These are phyloP conservation scores for Scedosporium aurantiacum DNA, from an alignment of 2,329 filamentous ascomycete genomes.

Conservation along the genomic window DNA sequence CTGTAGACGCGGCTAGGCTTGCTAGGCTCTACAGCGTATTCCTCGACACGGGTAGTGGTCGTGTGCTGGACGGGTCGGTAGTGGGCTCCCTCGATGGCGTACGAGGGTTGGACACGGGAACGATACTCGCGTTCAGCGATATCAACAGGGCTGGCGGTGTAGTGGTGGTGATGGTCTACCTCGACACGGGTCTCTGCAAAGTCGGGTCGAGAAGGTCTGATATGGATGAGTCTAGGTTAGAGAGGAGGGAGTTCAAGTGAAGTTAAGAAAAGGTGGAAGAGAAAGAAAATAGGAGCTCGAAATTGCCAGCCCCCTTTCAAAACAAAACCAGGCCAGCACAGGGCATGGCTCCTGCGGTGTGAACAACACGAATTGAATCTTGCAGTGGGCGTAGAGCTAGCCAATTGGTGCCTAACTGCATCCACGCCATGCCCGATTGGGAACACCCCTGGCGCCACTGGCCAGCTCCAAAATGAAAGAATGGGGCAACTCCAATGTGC, in stretches of 20 bases:
- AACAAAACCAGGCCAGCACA: not conserved
- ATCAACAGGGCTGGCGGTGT: constrained; percentile 44
- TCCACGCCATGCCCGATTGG: constrained; percentile 4
- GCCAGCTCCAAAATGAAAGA: not conserved
- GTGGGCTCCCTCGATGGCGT: constrained; percentile 24
- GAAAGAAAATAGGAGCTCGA: not conserved
- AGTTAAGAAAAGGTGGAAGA: constrained; percentile 9
- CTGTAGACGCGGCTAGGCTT: constrained; percentile 35
- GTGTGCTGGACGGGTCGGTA: constrained; percentile 15
- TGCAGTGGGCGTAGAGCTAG: not conserved
- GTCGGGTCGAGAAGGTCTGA: constrained; percentile 22
- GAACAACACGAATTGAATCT: constrained; percentile 3
- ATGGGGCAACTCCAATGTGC: not conserved
- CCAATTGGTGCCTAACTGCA: constrained; percentile 8
- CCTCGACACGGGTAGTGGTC: constrained; percentile 18
- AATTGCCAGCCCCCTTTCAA: constrained; percentile 8
- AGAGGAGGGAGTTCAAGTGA: constrained; percentile 12
- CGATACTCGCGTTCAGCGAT: constrained; percentile 57
- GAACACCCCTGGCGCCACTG: constrained; percentile 7
- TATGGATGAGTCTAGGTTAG: constrained; percentile 18
- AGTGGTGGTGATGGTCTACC: constrained; percentile 42
- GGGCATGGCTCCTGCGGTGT: constrained; percentile 1
- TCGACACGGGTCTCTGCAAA: constrained; percentile 58
- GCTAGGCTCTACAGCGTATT: constrained; percentile 28
- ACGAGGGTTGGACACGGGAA: constrained; percentile 44